Evolutionary conservation across 108 stramenopile genomes (phyloP).

Genomic region (Skeletonema tropicum): DNA sequence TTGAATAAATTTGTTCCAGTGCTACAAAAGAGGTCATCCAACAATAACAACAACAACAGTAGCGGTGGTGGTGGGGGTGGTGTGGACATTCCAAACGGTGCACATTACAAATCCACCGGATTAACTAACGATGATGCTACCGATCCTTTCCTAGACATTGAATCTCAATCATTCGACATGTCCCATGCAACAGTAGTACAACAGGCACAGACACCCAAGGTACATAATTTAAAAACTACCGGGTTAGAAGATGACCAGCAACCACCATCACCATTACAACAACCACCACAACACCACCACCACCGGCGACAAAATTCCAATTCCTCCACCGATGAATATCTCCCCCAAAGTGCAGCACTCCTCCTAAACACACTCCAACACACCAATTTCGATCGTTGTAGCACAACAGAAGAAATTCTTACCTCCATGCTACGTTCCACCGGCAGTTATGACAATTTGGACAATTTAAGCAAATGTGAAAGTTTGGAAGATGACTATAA

Average conservation of each 20-base stretch:
- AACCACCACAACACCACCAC: background rate
- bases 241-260: constrained; percentile 9
- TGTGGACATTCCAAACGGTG: too few species aligned
- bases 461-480: background rate
- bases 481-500: constrained; percentile 15
- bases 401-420: too few species aligned
- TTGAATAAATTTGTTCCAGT: background rate
- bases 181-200: background rate
- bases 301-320: background rate
- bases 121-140: background rate
- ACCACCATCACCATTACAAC: background rate
- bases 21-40: background rate
- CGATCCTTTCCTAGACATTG: background rate
- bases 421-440: background rate
- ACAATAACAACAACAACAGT: too few species aligned
- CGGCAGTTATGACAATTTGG: background rate
- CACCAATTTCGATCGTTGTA: background rate
- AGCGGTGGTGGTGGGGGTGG: too few species aligned
- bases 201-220: background rate
- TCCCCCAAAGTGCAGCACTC: constrained; percentile 46
- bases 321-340: background rate
- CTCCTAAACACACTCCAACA: constrained; percentile 27
- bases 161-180: too few species aligned
- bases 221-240: constrained; percentile 20
- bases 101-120: too few species aligned